phyloP scores from a whole-genome alignment of 176 grass and related monocot genomes.

The Stipa capillata region DNA sequence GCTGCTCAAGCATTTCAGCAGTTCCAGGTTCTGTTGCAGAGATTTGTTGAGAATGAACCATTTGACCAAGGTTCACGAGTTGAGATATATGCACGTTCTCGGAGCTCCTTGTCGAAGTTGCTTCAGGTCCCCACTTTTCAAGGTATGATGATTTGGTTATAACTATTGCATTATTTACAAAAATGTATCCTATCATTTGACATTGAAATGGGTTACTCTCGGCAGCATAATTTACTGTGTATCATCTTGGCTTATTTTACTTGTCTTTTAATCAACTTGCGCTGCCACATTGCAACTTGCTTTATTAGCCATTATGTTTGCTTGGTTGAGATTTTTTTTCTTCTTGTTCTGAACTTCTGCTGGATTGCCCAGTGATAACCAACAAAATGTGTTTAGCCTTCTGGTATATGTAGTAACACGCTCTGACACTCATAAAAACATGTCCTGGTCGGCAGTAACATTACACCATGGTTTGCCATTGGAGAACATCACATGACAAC shows the following conservation, averaged over 20 bases:
- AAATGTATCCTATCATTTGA: background rate
- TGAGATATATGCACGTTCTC: slow-evolving; percentile 55
- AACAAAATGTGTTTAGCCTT: background rate
- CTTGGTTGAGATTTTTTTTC: background rate
- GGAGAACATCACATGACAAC: background rate
- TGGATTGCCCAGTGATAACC: background rate
- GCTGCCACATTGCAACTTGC: background rate
- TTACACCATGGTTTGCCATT: background rate
- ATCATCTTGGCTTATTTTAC: background rate
- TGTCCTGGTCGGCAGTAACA: background rate
- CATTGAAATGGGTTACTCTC: background rate
- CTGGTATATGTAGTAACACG: background rate
- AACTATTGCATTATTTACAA: background rate
- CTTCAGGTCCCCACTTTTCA: slow-evolving; percentile 94
- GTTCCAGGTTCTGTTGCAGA: slow-evolving; percentile 85
- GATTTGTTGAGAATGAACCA: slow-evolving; percentile 90
- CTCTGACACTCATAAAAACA: background rate
- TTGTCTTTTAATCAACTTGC: background rate
- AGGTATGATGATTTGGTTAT: slow-evolving; percentile 47
- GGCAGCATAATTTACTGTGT: background rate
- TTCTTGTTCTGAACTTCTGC: background rate
- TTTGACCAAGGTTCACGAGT: slow-evolving; percentile 82
- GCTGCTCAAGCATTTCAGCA: slow-evolving; percentile 94
- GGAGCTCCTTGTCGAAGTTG: slow-evolving; percentile 69
- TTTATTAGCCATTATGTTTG: background rate